phyloP scores from a whole-genome alignment of 2,329 filamentous ascomycete species.

The Tolypocladium tropicale region DNA sequence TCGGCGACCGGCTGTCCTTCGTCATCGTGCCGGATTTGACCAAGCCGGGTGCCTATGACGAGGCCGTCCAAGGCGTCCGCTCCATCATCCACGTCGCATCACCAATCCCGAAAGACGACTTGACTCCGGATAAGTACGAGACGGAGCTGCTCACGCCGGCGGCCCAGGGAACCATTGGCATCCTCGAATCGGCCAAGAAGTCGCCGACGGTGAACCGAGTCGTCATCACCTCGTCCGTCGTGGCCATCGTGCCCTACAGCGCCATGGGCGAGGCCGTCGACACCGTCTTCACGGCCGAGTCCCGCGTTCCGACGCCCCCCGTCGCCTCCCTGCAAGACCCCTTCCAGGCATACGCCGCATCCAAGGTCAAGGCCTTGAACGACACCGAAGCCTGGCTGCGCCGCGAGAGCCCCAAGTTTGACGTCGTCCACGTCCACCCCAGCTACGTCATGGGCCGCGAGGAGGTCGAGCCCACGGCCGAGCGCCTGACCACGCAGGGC shows the following conservation, averaged over 20 bases:
- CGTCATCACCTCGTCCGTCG: conserved; percentile 30
- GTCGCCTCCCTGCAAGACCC: conserved; percentile 9
- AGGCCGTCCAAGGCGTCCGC: conserved; percentile 25
- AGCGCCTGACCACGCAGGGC: conserved; percentile 17
- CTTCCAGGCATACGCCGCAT: conserved; percentile 23
- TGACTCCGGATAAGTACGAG: conserved; percentile 3
- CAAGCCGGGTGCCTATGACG: conserved; percentile 24
- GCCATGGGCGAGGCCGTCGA: neutral
- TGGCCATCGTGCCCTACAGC: conserved; percentile 6
- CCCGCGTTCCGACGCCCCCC: neutral
- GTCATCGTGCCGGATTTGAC: conserved; percentile 26
- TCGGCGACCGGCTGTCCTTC: conserved; percentile 9
- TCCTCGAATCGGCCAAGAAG: conserved; percentile 25
- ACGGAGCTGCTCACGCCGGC: conserved; percentile 18
- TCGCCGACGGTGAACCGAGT: conserved; percentile 21
- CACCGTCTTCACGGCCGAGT: conserved; percentile 5
- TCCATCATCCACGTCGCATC: conserved; percentile 25
- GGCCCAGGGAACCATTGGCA: conserved; percentile 22
- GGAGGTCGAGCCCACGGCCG: conserved; percentile 16
- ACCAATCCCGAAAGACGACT: conserved; percentile 8
- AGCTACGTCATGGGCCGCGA: conserved; percentile 25
- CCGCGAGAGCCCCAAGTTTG: conserved; percentile 20
- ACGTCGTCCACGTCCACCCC: conserved; percentile 25
- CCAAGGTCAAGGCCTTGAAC: conserved; percentile 22
- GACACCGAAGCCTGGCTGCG: conserved; percentile 22